Base-by-base conservation (phyloP, 2,329 filamentous ascomycete species). In the Cryoendolithus antarcticus region DNA sequence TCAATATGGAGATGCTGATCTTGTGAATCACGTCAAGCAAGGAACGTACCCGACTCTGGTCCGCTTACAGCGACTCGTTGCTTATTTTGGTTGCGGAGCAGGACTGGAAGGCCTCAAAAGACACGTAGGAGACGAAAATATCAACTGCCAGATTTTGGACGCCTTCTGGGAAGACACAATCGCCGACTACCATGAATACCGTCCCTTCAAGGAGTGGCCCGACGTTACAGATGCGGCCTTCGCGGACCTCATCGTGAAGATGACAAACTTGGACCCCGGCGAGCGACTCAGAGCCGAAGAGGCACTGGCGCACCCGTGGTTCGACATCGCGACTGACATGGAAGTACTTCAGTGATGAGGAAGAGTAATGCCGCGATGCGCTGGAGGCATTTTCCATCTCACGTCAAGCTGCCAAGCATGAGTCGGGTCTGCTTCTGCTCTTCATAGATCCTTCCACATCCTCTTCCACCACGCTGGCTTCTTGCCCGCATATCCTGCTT, bases 61-160 rank as follows among this genome's bases (percentile, higher is more conserved):
- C 30, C 48, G 52, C 9, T 39, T 59, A 9, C 51, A 55, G 37
- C 48, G 54, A n/a, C 52, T 53, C 37, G 32, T 57, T 8, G 56
- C 54, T 6, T 58, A 56, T 39, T 59, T 60, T 42, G 45, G 44
- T 9, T 42, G 55, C 12, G 34, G 30, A 29, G 49, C 56, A 30
- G 43, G 48, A 30, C 38, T 59, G 2, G 45, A 55, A 34, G 50
- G 54, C 5, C 47, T 62, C 2, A 53, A 60, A 39, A 54, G 36
- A 43, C 55, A 62, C 41, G 42, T 64, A 42, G 47, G 49, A 4
- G 53, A 62, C 36, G 48, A 58, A 19, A 53, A 59, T 43, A 10
- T 46, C 4, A 59, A 51, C 41, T 52, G 48, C 38, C 41, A 55
- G 37, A 27, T 59, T 27, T 47, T 62, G 9, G 35, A 31, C 10